These are phyloP conservation scores for Toxicodendron radicans DNA, from an alignment of 345 rosid genomes.

Conservation along the genomic window DNA sequence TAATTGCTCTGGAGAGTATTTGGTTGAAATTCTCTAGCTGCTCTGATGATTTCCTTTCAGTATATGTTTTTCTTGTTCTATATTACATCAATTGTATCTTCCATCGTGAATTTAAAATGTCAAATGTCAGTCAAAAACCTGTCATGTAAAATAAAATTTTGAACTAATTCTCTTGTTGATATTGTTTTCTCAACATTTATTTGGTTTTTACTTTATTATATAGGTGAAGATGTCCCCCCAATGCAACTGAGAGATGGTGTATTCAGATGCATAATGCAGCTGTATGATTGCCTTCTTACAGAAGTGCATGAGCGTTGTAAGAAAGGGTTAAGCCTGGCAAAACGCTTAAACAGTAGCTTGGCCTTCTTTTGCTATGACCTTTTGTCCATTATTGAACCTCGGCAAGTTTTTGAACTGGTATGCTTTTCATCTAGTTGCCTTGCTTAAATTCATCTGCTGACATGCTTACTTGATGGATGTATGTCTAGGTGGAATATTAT, in stretches of 20 bases:
- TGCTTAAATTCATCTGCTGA: background rate
- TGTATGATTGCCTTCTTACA: constrained; percentile 93
- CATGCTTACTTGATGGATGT: background rate
- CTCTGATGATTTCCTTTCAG: background rate
- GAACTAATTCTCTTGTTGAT: background rate
- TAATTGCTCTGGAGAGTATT: background rate
- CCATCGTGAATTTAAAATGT: background rate
- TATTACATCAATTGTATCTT: background rate
- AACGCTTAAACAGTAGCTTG: constrained; percentile 94
- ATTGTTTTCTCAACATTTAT: background rate
- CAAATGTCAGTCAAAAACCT: background rate
- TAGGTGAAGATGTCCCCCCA: constrained; percentile 97
- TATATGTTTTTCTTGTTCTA: background rate
- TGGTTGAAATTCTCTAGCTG: background rate
- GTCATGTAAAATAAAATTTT: background rate
- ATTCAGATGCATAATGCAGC: constrained; percentile 84
- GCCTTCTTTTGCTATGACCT: constrained; percentile 99
- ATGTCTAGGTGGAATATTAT: background rate
- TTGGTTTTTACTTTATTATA: constrained; percentile 10
- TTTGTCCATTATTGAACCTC: constrained; percentile 87
- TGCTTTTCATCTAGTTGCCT: constrained; percentile 25
- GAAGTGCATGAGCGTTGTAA: constrained; percentile 99
- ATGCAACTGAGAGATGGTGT: constrained; percentile 97
- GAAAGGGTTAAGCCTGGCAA: constrained; percentile 94
- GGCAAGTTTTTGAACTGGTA: constrained; percentile 98